Evolutionary conservation across 139 green algal genomes (phyloP), one percentile per base, ranked within the genome.

Genomic region (Micromonas commoda): DNA sequence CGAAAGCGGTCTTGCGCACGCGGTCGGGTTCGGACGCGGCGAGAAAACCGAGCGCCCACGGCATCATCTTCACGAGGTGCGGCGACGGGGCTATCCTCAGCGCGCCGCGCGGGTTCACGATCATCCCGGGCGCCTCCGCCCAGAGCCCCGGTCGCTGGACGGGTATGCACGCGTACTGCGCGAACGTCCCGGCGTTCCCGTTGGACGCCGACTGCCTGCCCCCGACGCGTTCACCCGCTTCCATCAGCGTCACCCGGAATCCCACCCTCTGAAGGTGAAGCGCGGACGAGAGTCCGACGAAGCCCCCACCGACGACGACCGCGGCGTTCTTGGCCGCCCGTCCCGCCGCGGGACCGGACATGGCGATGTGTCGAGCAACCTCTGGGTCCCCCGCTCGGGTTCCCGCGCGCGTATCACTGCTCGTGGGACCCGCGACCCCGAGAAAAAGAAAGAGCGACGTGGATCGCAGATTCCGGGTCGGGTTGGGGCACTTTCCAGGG

Each of bases 151-250:
- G 74, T n/a, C 24, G 35, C 20, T 24, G 24, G 16, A 80, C 32
- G 21, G 74, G 74, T 3, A 63, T 45, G 26, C 65, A 73, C 32
- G 76, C 76, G 64, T 81, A 81, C 39, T n/a, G 26, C 1, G 76
- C 76, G 32, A 81, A 81, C 2, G 66, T 76, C 29, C 76, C 76
- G 1, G 76, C 76, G 39, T 81, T 81, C 37, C 76, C 76, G 51
- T 69, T 57, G 21, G 52, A 72, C 51, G 76, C 67, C 0, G 39
- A 38, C 2, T 73, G 20, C 31, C 13, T 51, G 38, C 32, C 24
- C 3, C 21, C 64, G 64, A 73, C 64, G 60, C n/a, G 5, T 28
- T 3, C 9, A 19, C 26, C 23, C 5, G 37, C 6, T 1, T 81
- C 76, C 13, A 81, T 39, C 1, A 81, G 38, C 5, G 65, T 76